Evolutionary conservation across 2,329 filamentous ascomycete species (phyloP).

Genomic region (Anthostomella pinea): DNA sequence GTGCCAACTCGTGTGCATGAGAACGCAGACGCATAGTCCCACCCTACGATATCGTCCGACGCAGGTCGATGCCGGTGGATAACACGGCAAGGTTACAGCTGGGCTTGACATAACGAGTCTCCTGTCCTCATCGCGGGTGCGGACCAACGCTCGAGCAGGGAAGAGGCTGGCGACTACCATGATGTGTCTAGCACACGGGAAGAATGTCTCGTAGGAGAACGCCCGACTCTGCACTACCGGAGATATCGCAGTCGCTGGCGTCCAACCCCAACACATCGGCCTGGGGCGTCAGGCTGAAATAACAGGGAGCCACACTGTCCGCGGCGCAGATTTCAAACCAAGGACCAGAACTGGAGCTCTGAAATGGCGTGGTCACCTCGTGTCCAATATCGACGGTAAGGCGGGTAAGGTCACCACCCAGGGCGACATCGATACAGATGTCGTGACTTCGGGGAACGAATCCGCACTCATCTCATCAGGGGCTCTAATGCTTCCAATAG

Average conservation of each 20-base stretch:
- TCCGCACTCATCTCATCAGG: conserved; percentile 34
- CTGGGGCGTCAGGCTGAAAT: conserved; percentile 41
- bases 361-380: conserved; percentile 39
- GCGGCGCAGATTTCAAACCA: conserved; percentile 29
- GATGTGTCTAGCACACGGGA: conserved; percentile 36
- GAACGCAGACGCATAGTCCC: too few relatives aligned
- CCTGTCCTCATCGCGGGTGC: conserved; percentile 36
- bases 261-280: conserved; percentile 46
- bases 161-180: conserved; percentile 30
- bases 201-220: conserved; percentile 38
- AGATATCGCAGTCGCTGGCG: conserved; percentile 50
- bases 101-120: conserved; percentile 32
- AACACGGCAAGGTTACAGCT: too few relatives aligned
- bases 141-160: conserved; percentile 14
- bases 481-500: conserved; percentile 38
- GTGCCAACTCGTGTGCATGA: too few relatives aligned
- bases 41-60: too few relatives aligned
- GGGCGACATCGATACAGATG: conserved; percentile 38
- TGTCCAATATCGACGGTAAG: conserved; percentile 31
- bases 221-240: conserved; percentile 35
- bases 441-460: conserved; percentile 35
- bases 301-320: conserved; percentile 30
- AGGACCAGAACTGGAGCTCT: conserved; percentile 36
- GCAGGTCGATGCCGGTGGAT: too few relatives aligned
- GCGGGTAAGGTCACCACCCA: conserved; percentile 35